phyloP scores from a whole-genome alignment of 306 rosid genomes.

The Cucurbita pepo region DNA sequence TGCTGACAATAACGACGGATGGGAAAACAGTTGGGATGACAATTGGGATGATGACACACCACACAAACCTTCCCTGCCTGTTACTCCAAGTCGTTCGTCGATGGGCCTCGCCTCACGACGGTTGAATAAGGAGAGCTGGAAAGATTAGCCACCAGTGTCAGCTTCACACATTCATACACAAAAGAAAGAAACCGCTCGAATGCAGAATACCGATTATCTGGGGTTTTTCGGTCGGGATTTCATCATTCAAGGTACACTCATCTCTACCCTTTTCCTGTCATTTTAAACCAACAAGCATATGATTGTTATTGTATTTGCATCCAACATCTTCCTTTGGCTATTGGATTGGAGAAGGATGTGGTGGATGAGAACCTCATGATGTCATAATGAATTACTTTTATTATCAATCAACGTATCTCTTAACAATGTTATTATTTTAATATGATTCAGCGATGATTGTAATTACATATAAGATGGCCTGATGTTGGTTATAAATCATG shows the following conservation, averaged over 20 bases:
- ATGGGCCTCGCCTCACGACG: constrained; percentile 30
- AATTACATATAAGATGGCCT: too few relatives aligned
- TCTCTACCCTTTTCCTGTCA: not conserved
- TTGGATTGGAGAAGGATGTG: not conserved
- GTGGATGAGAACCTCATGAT: not conserved
- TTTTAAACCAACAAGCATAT: not conserved
- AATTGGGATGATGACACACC: constrained; percentile 36
- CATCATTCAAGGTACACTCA: not conserved
- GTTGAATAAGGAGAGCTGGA: constrained; percentile 33
- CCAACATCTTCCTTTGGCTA: not conserved
- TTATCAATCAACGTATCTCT: too few relatives aligned
- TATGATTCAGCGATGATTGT: too few relatives aligned
- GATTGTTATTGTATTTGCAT: not conserved
- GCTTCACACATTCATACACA: not conserved
- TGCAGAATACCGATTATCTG: not conserved
- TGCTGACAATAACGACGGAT: constrained; percentile 16
- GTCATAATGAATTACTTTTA: too few relatives aligned
- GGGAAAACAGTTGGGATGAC: constrained; percentile 43
- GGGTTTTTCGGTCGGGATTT: not conserved
- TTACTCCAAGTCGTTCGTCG: constrained; percentile 27
- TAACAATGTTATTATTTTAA: too few relatives aligned
- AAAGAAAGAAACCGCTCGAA: not conserved
- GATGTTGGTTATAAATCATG: too few relatives aligned
- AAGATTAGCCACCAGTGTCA: constrained; percentile 12
- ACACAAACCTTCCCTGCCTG: constrained; percentile 20